Conservation (phyloP, 257 asterid species). For the Echium plantagineum region DNA sequence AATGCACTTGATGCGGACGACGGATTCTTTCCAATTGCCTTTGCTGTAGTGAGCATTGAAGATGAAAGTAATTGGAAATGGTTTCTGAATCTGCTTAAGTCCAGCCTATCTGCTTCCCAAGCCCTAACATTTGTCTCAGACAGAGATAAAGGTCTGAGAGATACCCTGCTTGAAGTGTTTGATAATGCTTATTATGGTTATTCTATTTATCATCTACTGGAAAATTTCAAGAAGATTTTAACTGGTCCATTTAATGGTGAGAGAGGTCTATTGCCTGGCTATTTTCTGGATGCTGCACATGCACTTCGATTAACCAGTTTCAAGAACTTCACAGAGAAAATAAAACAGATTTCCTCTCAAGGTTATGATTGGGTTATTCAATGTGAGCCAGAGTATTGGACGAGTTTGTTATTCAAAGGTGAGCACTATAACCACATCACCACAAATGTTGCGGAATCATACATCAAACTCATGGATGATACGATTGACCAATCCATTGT, state of each 20-base stretch:
- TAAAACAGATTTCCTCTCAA: constrained; percentile 45
- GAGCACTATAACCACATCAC: constrained; percentile 51
- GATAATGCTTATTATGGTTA: constrained; percentile 60
- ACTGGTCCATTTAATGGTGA: constrained; percentile 77
- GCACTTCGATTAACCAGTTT: constrained; percentile 47
- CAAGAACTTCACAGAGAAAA: constrained; percentile 50
- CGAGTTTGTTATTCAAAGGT: constrained; percentile 50
- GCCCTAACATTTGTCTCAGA: constrained; percentile 72
- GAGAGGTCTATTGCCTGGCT: constrained; percentile 59
- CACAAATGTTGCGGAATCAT: constrained; percentile 57
- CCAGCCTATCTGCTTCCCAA: constrained; percentile 37
- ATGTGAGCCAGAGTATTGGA: constrained; percentile 63
- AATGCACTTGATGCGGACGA: constrained; percentile 82
- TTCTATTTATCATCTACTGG: constrained; percentile 72
- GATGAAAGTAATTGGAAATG: constrained; percentile 60
- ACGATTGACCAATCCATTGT: constrained; percentile 55
- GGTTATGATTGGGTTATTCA: constrained; percentile 65
- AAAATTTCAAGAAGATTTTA: constrained; percentile 65
- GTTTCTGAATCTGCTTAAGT: constrained; percentile 74
- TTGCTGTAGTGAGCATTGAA: constrained; percentile 61
- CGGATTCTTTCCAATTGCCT: constrained; percentile 73
- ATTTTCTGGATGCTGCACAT: constrained; percentile 61
- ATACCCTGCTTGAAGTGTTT: constrained; percentile 40
- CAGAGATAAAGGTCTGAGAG: constrained; percentile 55
- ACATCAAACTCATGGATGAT: constrained; percentile 51